Base-by-base conservation (phyloP, 106 monocot species). In the Xerophyta viscosa region DNA sequence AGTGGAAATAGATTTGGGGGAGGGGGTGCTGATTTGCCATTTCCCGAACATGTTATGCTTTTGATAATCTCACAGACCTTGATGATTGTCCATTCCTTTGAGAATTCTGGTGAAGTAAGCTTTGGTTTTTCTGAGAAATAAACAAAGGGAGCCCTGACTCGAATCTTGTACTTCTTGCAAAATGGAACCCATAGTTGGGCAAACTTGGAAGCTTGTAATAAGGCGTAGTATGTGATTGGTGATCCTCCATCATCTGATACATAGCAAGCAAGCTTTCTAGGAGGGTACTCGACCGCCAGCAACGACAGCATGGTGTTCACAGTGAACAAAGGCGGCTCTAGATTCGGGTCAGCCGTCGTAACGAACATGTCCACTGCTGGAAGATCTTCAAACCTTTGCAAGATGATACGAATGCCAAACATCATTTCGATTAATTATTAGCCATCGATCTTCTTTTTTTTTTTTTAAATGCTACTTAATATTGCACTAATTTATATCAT, bases 181-280 rank as follows among this genome's bases (percentile, higher is more conserved):
- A 82, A 87, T 2, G 82, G 74, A 18, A 87, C 74, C 87, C 87
- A 87, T 1, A 62, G 20, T 36, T 37, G 58, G 0, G 82, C 82
- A 53, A 87, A 87, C 52, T 68, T 55, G 0, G 71, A 48, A 45
- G 68, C 68, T 47, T 87, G 74, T 3, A 58, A 30, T 3, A 87
- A 52, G 0, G 87, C 61, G 27, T 58, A 68, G 48, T 47, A 78
- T 1, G 87, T 87, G 52, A 75, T 8, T 3, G 67, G 61, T 26
- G 87, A 74, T 11, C 64, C 59, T 21, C 64, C 82, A 22, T 87
- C 87, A 49, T 87, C 82, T 2, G 87, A 87, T n/a, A 82, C 74
- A 52, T 87, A 87, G 60, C 81, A 75, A 13, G 88, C 75, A n/a
- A 82, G 48, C 41, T 72, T 75, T 15, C 65, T 14, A 14, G 41